phyloP scores from a whole-genome alignment of 805 yeast species.

The Candida endomychidarum region DNA sequence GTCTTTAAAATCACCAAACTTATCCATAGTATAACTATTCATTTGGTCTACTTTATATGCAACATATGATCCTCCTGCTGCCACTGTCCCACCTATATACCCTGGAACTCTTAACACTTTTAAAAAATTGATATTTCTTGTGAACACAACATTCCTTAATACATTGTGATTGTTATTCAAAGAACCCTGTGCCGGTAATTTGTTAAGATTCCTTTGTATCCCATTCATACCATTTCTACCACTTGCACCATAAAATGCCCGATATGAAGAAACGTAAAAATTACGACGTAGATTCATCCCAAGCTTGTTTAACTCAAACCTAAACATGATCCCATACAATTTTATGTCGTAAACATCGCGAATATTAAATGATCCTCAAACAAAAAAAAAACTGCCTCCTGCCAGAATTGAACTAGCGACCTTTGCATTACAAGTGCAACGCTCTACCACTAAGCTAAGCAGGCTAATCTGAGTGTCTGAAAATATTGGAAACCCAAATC shows the following conservation, averaged over 20 bases:
- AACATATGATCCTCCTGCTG: slow-evolving; percentile 92
- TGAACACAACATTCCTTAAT: slow-evolving; percentile 7
- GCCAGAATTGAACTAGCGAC: slow-evolving; percentile 94
- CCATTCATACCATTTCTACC: no score
- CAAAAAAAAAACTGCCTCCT: slow-evolving; percentile 25
- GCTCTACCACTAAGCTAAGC: slow-evolving; percentile 99
- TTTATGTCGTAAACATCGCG: neutral
- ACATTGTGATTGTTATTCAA: no score
- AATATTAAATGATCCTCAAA: neutral
- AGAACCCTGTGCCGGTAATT: no score
- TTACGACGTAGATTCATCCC: slow-evolving; percentile 8
- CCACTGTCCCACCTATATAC: slow-evolving; percentile 83
- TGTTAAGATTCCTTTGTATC: no score
- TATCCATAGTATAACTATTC: slow-evolving; percentile 65
- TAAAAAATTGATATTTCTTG: slow-evolving; percentile 43
- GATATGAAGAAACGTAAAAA: slow-evolving; percentile 1
- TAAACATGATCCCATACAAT: slow-evolving; percentile 2
- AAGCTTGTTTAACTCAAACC: slow-evolving; percentile 2
- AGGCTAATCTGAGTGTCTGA: slow-evolving; percentile 55
- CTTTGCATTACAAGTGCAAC: slow-evolving; percentile 99
- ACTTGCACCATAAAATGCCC: neutral
- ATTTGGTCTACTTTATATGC: slow-evolving; percentile 93
- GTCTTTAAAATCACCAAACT: slow-evolving; percentile 61
- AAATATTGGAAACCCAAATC: no score
- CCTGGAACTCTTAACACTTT: slow-evolving; percentile 68